phyloP scores from a whole-genome alignment of 2,329 filamentous ascomycete species.

The Stemphylium beticola region DNA sequence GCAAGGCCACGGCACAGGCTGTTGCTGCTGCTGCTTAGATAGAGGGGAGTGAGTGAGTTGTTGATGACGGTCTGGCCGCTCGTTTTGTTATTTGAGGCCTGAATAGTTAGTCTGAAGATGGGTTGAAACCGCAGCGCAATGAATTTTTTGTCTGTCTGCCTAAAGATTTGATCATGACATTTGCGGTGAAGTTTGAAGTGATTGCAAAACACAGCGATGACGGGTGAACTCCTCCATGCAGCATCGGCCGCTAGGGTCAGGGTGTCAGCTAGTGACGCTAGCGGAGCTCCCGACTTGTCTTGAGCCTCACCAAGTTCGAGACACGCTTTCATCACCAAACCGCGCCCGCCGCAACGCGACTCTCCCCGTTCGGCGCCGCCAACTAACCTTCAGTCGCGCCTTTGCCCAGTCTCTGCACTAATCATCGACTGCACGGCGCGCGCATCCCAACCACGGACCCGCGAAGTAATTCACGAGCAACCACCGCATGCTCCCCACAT shows the following conservation, averaged over 20 bases:
- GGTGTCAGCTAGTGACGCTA: conserved; percentile 9
- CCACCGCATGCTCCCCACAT: conserved; percentile 39
- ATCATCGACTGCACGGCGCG: conserved; percentile 4
- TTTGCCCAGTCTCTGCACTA: not conserved
- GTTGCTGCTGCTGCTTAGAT: conserved; percentile 51
- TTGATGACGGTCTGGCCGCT: conserved; percentile 36
- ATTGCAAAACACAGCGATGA: not conserved
- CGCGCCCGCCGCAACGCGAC: conserved; percentile 18
- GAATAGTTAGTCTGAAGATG: conserved; percentile 6
- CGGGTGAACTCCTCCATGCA: conserved; percentile 8
- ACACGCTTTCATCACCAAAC: conserved; percentile 18
- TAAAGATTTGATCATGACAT: not conserved
- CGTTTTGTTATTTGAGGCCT: conserved; percentile 36
- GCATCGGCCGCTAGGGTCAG: conserved; percentile 8
- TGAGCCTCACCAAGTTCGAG: conserved; percentile 16
- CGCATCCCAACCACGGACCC: not conserved
- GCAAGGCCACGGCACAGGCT: conserved; percentile 50
- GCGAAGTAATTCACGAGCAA: conserved; percentile 16
- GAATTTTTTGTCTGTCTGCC: conserved; percentile 1
- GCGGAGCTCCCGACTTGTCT: conserved; percentile 7
- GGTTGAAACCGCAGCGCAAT: conserved; percentile 7
- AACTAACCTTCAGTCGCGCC: not conserved
- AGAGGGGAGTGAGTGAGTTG: not conserved
- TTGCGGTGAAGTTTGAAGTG: not conserved
- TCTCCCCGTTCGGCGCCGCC: conserved; percentile 2